These are phyloP conservation scores for Coleophoma eucalyptorum DNA, from an alignment of 2,329 filamentous ascomycete genomes.

Conservation along the genomic window DNA sequence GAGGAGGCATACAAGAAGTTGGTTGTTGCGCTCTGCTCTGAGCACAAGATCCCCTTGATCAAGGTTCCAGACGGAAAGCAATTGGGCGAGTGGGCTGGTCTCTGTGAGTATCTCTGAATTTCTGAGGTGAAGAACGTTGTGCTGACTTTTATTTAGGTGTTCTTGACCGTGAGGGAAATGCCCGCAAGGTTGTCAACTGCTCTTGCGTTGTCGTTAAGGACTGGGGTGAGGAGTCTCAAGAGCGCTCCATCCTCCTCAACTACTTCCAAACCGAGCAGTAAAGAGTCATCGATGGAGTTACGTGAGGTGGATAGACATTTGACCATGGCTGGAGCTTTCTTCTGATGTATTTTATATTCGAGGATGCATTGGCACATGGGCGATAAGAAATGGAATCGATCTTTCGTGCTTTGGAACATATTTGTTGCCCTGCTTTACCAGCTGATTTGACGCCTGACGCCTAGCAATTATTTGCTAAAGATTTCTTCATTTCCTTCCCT, in stretches of 20 bases:
- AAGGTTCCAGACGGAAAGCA: slow-evolving; percentile 99
- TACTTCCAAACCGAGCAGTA: slow-evolving; percentile 97
- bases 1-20: slow-evolving; percentile 99
- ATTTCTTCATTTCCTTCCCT: slow-evolving; percentile 26
- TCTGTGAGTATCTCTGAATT: slow-evolving; percentile 70
- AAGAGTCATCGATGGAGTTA: slow-evolving; percentile 27
- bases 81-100: slow-evolving; percentile 98
- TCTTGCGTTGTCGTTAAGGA: slow-evolving; percentile 99
- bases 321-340: slow-evolving; percentile 19
- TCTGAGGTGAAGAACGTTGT: slow-evolving; percentile 1
- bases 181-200: slow-evolving; percentile 99
- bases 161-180: slow-evolving; percentile 98
- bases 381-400: not conserved
- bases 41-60: slow-evolving; percentile 99
- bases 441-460: no score
- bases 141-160: slow-evolving; percentile 59
- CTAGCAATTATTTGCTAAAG: not conserved
- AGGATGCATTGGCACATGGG: slow-evolving; percentile 25
- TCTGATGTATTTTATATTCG: slow-evolving; percentile 24
- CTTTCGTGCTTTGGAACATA: no score
- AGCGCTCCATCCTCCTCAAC: slow-evolving; percentile 98
- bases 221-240: slow-evolving; percentile 99
- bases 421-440: no score
- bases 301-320: slow-evolving; percentile 23
- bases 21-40: slow-evolving; percentile 94